phyloP scores from a whole-genome alignment of 257 asterid genomes.

The Jacaranda mimosifolia region DNA sequence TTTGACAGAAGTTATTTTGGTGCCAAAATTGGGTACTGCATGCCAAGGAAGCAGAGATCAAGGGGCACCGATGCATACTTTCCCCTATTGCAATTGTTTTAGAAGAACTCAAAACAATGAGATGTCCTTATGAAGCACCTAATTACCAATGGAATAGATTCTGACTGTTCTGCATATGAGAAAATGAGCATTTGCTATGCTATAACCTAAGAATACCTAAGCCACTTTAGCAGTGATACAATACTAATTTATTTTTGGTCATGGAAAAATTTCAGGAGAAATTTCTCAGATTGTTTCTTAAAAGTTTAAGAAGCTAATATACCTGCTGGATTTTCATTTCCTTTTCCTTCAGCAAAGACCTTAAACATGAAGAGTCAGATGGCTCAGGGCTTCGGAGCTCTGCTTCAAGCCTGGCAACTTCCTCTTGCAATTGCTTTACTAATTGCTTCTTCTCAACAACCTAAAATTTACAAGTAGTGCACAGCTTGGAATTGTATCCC shows the following conservation, averaged over 20 bases:
- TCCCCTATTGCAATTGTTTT: too few relatives aligned
- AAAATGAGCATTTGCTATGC: too few relatives aligned
- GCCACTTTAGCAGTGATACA: neutral
- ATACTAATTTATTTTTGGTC: neutral
- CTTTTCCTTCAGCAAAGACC: conserved; percentile 76
- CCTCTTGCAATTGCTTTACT: conserved; percentile 84
- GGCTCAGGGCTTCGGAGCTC: conserved; percentile 88
- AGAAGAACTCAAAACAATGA: too few relatives aligned
- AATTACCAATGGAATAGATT: too few relatives aligned
- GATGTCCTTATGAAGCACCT: too few relatives aligned
- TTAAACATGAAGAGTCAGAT: conserved; percentile 65
- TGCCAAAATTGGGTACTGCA: neutral
- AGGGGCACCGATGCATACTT: too few relatives aligned
- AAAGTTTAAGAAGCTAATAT: conserved; percentile 5
- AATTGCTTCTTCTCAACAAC: conserved; percentile 79
- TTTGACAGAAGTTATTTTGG: neutral
- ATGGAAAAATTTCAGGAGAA: conserved; percentile 22
- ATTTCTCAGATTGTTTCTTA: neutral
- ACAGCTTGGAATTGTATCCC: conserved; percentile 10
- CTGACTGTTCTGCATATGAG: too few relatives aligned
- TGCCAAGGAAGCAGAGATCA: neutral
- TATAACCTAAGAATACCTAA: neutral
- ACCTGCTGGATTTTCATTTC: conserved; percentile 91
- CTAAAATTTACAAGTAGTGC: conserved; percentile 44
- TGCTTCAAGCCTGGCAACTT: conserved; percentile 94